A percentile compares a stretch with the other conserved stretches of the same genome.
Evolutionary conservation across 129 eudicot genomes (phyloP).

Genomic region (Kitagawia praeruptora): DNA sequence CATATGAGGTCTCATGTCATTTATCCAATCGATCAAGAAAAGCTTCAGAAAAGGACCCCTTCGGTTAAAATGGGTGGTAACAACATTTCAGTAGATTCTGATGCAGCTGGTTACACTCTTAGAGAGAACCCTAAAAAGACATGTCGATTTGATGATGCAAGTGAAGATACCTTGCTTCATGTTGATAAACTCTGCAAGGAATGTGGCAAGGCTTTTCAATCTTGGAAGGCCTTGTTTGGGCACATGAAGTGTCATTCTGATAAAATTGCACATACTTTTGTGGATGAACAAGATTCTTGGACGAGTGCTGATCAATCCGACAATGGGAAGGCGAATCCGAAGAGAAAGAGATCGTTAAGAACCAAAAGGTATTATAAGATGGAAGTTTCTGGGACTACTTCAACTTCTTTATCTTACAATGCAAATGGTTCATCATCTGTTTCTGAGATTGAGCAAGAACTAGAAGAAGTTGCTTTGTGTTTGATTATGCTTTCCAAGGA

Average conservation of each 20-base stretch:
- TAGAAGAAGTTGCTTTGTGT: slow-evolving; percentile 83
- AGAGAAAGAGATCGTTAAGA: slow-evolving; percentile 40
- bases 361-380: slow-evolving; percentile 49
- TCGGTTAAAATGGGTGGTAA: too few species aligned
- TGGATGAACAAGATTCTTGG: slow-evolving; percentile 38
- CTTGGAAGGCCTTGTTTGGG: slow-evolving; percentile 83
- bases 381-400: too few species aligned
- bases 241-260: slow-evolving; percentile 84
- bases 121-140: too few species aligned
- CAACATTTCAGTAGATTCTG: too few species aligned
- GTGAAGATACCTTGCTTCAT: too few species aligned
- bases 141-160: too few species aligned
- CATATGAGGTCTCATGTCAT: too few species aligned
- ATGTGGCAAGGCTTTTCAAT: slow-evolving; percentile 69
- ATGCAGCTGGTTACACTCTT: too few species aligned
- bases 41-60: too few species aligned
- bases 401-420: slow-evolving; percentile 33
- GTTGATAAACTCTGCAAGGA: slow-evolving; percentile 48
- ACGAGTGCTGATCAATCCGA: slow-evolving; percentile 34
- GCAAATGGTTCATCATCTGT: slow-evolving; percentile 38
- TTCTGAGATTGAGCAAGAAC: slow-evolving; percentile 64
- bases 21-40: too few species aligned
- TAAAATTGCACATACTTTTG: slow-evolving; percentile 25
- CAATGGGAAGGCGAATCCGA: slow-evolving; percentile 27
- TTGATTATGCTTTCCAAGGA: slow-evolving; percentile 84